Conservation (phyloP, 1,284 basidiomycete genomes). For the Athelia psychrophila region DNA sequence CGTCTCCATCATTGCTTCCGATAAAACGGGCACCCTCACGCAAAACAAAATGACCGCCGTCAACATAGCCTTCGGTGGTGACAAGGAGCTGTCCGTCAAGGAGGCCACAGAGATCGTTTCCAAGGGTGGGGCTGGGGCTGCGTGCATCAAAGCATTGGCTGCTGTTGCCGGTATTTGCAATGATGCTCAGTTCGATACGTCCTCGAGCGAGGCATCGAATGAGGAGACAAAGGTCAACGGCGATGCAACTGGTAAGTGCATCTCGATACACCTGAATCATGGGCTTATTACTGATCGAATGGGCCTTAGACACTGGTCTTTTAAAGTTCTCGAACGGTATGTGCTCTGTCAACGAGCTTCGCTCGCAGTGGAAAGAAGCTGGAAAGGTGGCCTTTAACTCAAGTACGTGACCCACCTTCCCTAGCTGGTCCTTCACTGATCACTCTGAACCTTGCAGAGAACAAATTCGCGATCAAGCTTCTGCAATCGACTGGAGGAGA, state of each 20-base stretch:
- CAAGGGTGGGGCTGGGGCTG: conserved; percentile 9
- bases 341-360: conserved; percentile 21
- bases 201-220: conserved; percentile 27
- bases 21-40: conserved; percentile 51
- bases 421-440: background rate
- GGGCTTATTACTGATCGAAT: background rate
- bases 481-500: conserved; percentile 13
- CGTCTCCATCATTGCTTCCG: conserved; percentile 39
- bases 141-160: conserved; percentile 22
- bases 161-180: conserved; percentile 58
- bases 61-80: conserved; percentile 35
- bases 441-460: conserved; percentile 24
- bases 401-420: conserved; percentile 19
- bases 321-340: conserved; percentile 49
- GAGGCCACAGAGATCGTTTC: conserved; percentile 11
- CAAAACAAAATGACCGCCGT: conserved; percentile 47
- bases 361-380: conserved; percentile 25
- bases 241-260: conserved; percentile 52
- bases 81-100: conserved; percentile 16
- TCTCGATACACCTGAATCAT: background rate
- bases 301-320: conserved; percentile 46
- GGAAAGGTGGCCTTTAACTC: conserved; percentile 52
- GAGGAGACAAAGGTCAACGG: conserved; percentile 45
- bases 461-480: conserved; percentile 55
- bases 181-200: conserved; percentile 47